Evolutionary conservation across 2,329 filamentous ascomycete genomes (phyloP), one percentile per base, ranked within the genome.

Genomic region (Neofusicoccum kwambonambiense): DNA sequence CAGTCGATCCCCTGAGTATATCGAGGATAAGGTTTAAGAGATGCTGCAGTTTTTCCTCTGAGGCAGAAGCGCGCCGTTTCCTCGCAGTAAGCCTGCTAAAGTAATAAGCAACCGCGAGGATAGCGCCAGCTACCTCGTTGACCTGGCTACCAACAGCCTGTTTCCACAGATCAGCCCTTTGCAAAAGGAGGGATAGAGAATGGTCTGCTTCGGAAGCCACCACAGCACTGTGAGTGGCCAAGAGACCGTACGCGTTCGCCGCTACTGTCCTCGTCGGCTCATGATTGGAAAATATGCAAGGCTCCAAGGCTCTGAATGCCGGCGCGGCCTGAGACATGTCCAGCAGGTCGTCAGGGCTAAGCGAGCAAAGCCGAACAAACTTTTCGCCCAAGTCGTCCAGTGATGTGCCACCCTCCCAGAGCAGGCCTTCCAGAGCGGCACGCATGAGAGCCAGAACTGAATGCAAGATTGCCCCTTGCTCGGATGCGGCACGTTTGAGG

Each of bases 241-340:
- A 77, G 12, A 97, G 89, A 0, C 93, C 93, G 70, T 93, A 87
- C 0, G 87, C 85, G 66, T 87, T 88, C 15, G 92, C 88, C 1
- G 89, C 88, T 34, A 89, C 80, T 42, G 82, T 80, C 41, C 93
- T 85, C 5, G 90, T 83, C 63, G 87, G 84, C 67, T 87, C 84
- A 68, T 90, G 89, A 73, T 93, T 95, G 5, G 90, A 92, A 67
- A 83, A 83, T 62, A 93, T 80, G 9, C 89, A 80, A 8, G 82
- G 79, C 31, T 89, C 75, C 17, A 96, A 77, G 51, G 84, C 81
- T 6, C 76, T 74, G 64, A 77, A 72, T 27, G 77, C 74, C 50
- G 71, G 69, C 1, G 75, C 67, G 34, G 77, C 57, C n/a, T 67
- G 64, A 27, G 74, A 74, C 62, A 70, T 66, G 8, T 66, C 52